These are phyloP conservation scores for Clitopilus passeckerianus DNA, from an alignment of 768 basidiomycete genomes.

Conservation along the genomic window DNA sequence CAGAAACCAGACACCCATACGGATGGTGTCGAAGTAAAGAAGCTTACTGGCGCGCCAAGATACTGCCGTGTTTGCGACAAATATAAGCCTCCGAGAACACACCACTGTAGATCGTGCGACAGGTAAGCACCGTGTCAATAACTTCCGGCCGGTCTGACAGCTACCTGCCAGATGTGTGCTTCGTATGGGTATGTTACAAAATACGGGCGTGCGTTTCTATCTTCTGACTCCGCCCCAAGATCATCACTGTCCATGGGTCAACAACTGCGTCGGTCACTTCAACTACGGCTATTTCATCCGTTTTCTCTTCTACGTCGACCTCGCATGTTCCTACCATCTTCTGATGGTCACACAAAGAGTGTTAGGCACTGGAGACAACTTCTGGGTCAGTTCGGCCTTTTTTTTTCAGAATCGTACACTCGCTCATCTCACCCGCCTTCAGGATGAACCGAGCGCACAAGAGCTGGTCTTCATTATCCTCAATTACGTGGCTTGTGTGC, in stretches of 20 bases:
- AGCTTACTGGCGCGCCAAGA: constrained; percentile 73
- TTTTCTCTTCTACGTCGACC: constrained; percentile 88
- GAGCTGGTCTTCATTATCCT: constrained; percentile 85
- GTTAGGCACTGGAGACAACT: constrained; percentile 33
- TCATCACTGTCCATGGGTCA: constrained; percentile 91
- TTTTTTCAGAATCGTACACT: background rate
- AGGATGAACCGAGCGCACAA: constrained; percentile 64
- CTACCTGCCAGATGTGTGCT: constrained; percentile 60
- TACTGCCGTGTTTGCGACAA: constrained; percentile 83
- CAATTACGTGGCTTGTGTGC: constrained; percentile 82
- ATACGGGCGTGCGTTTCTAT: background rate
- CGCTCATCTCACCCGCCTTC: background rate
- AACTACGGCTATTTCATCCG: constrained; percentile 89
- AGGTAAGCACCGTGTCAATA: constrained; percentile 40
- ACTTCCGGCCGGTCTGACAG: background rate
- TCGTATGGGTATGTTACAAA: constrained; percentile 67
- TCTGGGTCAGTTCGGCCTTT: constrained; percentile 42
- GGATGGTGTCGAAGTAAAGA: constrained; percentile 89
- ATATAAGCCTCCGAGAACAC: constrained; percentile 85
- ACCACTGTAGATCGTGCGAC: constrained; percentile 90
- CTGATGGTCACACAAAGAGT: constrained; percentile 75
- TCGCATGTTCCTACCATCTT: constrained; percentile 86
- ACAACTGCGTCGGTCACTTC: constrained; percentile 91
- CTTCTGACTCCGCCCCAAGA: constrained; percentile 36
- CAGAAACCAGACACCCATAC: constrained; percentile 72